Base-by-base conservation (phyloP, 176 grass and related monocot species). In the Carex littledalei region DNA sequence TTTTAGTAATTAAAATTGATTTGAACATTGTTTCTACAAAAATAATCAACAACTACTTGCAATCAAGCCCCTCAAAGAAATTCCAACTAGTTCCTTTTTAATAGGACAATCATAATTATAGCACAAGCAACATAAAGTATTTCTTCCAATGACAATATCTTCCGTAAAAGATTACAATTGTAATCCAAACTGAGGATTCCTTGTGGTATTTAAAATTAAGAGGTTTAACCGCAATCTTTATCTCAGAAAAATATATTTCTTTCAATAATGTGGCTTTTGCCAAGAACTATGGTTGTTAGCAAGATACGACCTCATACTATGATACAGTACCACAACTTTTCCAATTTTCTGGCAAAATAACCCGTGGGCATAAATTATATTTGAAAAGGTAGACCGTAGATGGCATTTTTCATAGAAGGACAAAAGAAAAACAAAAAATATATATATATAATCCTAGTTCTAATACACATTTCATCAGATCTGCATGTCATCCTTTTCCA, bases 401-500 rank as follows among this genome's bases (percentile, higher is more conserved):
- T 70, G 35, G 2, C 17, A 43, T 43, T 37, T 32, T 69, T 69
- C 14, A 1, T 39, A 8, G 2, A 18, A 67, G 1, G 32, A 2
- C 3, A 17, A 69, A 8, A 15, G n/a, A 7, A 53, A 14, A 22
- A 14, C 29, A 14, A 53, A 8, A 60, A 2, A 20, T 12, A 63
- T 17, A 26, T 17, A 26, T 3, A 22, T 5, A 17, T 39, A n/a
- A 34, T 22, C 8, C 3, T 75, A 53, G 45, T n/a, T 54, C 21
- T 76, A 70, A 70, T 15, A 54, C 45, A 76, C 41, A 15, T 52
- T 43, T 72, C 45, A 76, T 54, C 43, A 22, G 1, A 76, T 41
- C 39, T 64, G 13, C 54, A 41, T 81, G 56, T 32, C 65, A 76
- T 77, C 20, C 11, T 65, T 79, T 69, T 82, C 84, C 15, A 84